A percentile compares a stretch with the other conserved stretches of the same genome.
Conservation (phyloP, 2,329 filamentous ascomycete genomes). For the Taxawa tesnikishii region DNA sequence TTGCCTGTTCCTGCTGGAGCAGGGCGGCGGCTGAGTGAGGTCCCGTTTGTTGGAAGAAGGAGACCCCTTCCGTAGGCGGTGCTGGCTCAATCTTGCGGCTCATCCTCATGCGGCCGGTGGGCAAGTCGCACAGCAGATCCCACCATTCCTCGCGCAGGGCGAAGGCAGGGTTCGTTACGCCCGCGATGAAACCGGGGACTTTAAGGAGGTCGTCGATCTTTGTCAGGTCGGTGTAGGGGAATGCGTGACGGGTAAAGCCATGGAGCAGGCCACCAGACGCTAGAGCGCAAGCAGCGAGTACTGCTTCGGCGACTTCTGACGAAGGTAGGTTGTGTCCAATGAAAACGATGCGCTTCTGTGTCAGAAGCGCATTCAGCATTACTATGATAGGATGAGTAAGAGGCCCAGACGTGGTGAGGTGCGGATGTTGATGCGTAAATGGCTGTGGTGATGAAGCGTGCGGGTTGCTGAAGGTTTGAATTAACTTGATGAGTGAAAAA, state of each 20-base stretch:
- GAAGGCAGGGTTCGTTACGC: slow-evolving; percentile 94
- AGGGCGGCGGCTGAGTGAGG: slow-evolving; percentile 11
- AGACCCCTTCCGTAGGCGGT: slow-evolving; percentile 67
- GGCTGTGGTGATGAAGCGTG: slow-evolving; percentile 75
- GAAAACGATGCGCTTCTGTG: slow-evolving; percentile 93
- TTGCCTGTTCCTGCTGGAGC: slow-evolving; percentile 10
- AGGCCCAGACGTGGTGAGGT: slow-evolving; percentile 83
- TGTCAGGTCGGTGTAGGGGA: slow-evolving; percentile 94
- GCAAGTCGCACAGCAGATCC: slow-evolving; percentile 90
- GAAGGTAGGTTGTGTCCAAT: slow-evolving; percentile 91
- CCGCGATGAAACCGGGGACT: slow-evolving; percentile 93
- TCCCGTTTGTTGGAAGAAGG: slow-evolving; percentile 64
- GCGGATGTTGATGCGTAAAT: slow-evolving; percentile 67
- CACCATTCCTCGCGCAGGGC: slow-evolving; percentile 95
- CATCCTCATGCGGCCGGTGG: slow-evolving; percentile 87
- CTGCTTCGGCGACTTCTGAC: slow-evolving; percentile 93
- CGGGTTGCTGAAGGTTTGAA: slow-evolving; percentile 79
- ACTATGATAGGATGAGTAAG: slow-evolving; percentile 92
- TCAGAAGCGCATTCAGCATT: slow-evolving; percentile 84
- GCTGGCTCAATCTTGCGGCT: slow-evolving; percentile 76
- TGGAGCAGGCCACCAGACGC: slow-evolving; percentile 84
- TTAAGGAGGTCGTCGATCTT: slow-evolving; percentile 95
- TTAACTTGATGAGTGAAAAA: slow-evolving; percentile 93
- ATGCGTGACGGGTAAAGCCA: slow-evolving; percentile 90
- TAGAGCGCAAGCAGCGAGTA: slow-evolving; percentile 88